These are phyloP conservation scores for Hemileccinum rubropunctum DNA, from an alignment of 768 basidiomycete genomes.

Conservation along the genomic window DNA sequence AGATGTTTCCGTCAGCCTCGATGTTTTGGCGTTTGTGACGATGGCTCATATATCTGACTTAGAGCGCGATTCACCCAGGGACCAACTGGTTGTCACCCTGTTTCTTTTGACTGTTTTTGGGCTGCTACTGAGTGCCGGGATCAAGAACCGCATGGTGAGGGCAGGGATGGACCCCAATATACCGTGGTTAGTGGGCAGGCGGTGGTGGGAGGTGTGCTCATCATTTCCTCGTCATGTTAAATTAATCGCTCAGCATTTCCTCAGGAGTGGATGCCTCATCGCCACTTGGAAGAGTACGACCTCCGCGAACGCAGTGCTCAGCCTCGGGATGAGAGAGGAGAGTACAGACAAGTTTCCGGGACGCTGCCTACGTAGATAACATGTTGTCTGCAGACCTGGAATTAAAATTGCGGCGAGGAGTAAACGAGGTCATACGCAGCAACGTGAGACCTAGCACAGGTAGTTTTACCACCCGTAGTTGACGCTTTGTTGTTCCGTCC, in stretches of 20 bases:
- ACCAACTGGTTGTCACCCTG: slow-evolving; percentile 89
- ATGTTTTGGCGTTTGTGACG: slow-evolving; percentile 31
- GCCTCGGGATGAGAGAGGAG: slow-evolving; percentile 35
- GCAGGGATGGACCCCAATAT: slow-evolving; percentile 66
- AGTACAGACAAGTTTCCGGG: slow-evolving; percentile 45
- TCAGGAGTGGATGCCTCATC: slow-evolving; percentile 44
- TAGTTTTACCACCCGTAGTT: too few relatives aligned
- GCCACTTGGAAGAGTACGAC: slow-evolving; percentile 52
- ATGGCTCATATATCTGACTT: slow-evolving; percentile 23
- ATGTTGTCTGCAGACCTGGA: neutral
- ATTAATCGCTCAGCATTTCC: slow-evolving; percentile 17
- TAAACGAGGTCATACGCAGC: slow-evolving; percentile 20
- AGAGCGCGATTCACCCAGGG: slow-evolving; percentile 96
- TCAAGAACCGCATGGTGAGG: slow-evolving; percentile 79
- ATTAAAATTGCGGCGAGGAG: slow-evolving; percentile 9
- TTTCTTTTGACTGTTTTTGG: slow-evolving; percentile 88
- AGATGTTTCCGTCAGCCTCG: slow-evolving; percentile 85
- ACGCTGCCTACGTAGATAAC: slow-evolving; percentile 20
- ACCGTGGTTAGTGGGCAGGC: slow-evolving; percentile 59
- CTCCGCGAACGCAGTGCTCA: slow-evolving; percentile 36
- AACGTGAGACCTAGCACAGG: too few relatives aligned
- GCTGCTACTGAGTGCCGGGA: slow-evolving; percentile 77
- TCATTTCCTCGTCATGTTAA: slow-evolving; percentile 16
- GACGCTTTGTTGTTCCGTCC: too few relatives aligned
- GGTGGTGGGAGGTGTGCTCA: slow-evolving; percentile 81